Evolutionary conservation across 2,329 filamentous ascomycete species (phyloP).

Genomic region (Alternaria triticimaculans): DNA sequence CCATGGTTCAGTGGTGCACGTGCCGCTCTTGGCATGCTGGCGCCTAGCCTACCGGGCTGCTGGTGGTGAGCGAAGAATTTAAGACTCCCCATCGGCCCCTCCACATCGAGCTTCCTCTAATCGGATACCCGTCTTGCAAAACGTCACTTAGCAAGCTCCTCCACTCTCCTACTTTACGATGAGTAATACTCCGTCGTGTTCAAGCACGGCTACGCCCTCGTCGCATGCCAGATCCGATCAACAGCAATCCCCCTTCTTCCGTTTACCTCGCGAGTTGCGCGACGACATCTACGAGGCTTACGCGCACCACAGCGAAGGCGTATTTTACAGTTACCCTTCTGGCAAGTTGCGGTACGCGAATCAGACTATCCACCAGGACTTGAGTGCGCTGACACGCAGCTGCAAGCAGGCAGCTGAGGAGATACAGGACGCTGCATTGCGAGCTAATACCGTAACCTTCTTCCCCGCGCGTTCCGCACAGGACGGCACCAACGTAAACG

Average conservation of each 20-base stretch:
- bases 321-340: not conserved
- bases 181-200: too few species aligned
- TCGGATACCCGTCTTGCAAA: too few species aligned
- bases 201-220: too few species aligned
- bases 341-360: not conserved
- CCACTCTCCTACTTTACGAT: too few species aligned
- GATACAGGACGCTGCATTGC: not conserved
- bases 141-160: too few species aligned
- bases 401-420: not conserved
- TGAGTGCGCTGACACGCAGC: not conserved
- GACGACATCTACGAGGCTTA: not conserved
- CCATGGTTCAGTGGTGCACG: too few species aligned
- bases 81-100: too few species aligned
- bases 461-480: accelerated
- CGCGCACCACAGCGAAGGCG: not conserved
- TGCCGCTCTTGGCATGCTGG: too few species aligned
- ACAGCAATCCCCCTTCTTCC: not conserved
- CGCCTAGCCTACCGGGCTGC: too few species aligned
- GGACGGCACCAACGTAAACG: not conserved
- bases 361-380: not conserved
- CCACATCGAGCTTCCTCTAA: too few species aligned
- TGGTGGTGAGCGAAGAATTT: too few species aligned
- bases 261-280: not conserved
- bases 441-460: not conserved
- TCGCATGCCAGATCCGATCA: too few species aligned